A percentile compares a stretch with the other conserved stretches of the same genome.
phyloP scores from a whole-genome alignment of 169 alveolate species.

The Plasmodium sp. region DNA sequence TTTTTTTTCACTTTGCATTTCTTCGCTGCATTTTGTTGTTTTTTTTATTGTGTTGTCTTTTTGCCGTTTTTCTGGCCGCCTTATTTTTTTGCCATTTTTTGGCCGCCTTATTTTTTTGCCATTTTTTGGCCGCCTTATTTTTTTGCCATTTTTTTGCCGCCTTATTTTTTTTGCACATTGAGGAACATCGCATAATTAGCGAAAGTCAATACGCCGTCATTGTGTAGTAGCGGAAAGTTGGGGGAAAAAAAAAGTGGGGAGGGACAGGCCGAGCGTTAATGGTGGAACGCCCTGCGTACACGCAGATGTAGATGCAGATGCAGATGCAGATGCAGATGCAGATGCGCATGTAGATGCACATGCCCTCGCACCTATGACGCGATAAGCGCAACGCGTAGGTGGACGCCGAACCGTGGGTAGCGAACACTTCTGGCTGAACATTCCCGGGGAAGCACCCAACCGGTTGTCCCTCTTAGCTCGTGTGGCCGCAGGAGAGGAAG shows the following conservation, averaged over 20 bases:
- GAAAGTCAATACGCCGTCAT: background rate
- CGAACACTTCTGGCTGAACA: background rate
- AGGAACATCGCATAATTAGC: background rate
- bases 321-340: too few species aligned
- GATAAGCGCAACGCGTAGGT: background rate
- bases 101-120: background rate
- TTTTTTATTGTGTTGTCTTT: background rate
- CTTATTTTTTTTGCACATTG: background rate
- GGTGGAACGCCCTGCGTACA: background rate
- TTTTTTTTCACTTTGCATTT: background rate
- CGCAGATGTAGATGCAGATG: too few species aligned
- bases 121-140: background rate
- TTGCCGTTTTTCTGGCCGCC: background rate
- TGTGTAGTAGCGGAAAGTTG: background rate
- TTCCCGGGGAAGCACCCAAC: background rate
- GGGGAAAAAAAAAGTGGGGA: background rate
- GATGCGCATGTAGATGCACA: too few species aligned
- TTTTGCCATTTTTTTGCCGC: background rate
- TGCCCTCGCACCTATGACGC: background rate
- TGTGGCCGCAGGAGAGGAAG: background rate
- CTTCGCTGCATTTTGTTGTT: background rate
- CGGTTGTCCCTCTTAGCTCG: background rate
- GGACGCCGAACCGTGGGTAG: background rate
- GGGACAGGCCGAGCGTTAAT: background rate
- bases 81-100: background rate